Evolutionary conservation across 345 rosid species (phyloP).

Genomic region (Gossypium herbaceum): DNA sequence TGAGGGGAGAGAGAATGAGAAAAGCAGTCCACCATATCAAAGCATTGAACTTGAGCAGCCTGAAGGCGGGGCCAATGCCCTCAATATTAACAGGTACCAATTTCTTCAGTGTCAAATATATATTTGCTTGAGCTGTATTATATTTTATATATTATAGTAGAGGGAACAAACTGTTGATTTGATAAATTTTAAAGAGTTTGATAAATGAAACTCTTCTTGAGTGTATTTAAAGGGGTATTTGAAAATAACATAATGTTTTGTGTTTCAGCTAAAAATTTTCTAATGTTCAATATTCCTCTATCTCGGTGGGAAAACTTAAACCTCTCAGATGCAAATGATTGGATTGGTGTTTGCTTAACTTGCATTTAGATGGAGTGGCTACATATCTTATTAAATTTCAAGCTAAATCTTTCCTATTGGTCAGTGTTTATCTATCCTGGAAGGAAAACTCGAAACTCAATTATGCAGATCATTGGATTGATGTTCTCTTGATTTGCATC

Average conservation of each 20-base stretch:
- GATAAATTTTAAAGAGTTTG: neutral
- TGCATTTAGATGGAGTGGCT: neutral
- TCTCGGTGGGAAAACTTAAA: neutral
- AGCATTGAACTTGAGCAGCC: constrained; percentile 81
- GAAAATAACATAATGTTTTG: neutral
- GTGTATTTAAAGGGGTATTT: neutral
- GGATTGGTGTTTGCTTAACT: neutral
- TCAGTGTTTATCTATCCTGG: neutral
- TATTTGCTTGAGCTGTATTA: neutral
- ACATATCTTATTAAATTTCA: neutral
- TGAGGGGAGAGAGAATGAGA: constrained; percentile 46
- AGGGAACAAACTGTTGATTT: neutral
- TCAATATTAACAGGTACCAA: constrained; percentile 80
- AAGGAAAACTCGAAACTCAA: neutral
- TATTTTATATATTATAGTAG: neutral
- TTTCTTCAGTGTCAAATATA: neutral
- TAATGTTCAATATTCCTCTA: neutral
- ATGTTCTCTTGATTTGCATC: neutral
- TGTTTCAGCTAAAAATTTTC: neutral
- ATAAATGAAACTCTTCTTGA: neutral
- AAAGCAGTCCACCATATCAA: constrained; percentile 44
- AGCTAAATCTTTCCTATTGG: neutral
- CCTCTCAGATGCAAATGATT: neutral
- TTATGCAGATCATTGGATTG: neutral
- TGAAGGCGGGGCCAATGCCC: constrained; percentile 98